phyloP scores from a whole-genome alignment of 1,139 yeast species.

The Zhuliangozyma blackwelliae region DNA sequence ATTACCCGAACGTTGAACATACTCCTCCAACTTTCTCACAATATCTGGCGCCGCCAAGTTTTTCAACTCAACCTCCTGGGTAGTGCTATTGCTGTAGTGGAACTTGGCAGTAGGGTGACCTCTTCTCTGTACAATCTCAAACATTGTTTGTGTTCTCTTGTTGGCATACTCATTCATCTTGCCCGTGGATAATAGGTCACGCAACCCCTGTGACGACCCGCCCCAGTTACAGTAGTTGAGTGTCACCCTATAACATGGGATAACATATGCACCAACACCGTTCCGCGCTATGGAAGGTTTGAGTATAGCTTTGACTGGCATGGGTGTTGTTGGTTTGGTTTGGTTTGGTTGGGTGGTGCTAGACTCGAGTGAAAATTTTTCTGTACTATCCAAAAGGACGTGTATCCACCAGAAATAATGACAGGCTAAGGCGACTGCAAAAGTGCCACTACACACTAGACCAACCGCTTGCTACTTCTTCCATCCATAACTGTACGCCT shows the following conservation, averaged over 20 bases:
- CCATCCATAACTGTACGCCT: too few species aligned
- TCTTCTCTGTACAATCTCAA: slow-evolving; percentile 60
- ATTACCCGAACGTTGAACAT: slow-evolving; percentile 38
- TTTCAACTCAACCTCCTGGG: slow-evolving; percentile 45
- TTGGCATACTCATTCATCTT: slow-evolving; percentile 56
- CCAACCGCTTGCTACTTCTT: too few species aligned
- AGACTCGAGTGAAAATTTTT: neutral
- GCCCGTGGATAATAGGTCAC: slow-evolving; percentile 57
- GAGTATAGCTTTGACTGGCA: slow-evolving; percentile 51
- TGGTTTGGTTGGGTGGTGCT: neutral
- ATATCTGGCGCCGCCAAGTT: slow-evolving; percentile 58
- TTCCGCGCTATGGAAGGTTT: slow-evolving; percentile 61
- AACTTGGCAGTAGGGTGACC: slow-evolving; percentile 86
- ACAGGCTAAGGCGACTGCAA: too few species aligned
- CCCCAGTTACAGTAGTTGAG: slow-evolving; percentile 91
- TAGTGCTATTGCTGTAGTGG: slow-evolving; percentile 42
- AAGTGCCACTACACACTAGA: too few species aligned
- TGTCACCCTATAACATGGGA: slow-evolving; percentile 69
- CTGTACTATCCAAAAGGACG: too few species aligned
- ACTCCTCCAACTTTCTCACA: slow-evolving; percentile 56
- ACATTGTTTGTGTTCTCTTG: slow-evolving; percentile 61
- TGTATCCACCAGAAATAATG: too few species aligned
- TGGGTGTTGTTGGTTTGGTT: slow-evolving; percentile 8
- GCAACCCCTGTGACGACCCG: slow-evolving; percentile 84
- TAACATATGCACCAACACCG: slow-evolving; percentile 76